These are phyloP conservation scores for Fusarium nelsonii DNA, from an alignment of 2,329 filamentous ascomycete species.

Conservation along the genomic window DNA sequence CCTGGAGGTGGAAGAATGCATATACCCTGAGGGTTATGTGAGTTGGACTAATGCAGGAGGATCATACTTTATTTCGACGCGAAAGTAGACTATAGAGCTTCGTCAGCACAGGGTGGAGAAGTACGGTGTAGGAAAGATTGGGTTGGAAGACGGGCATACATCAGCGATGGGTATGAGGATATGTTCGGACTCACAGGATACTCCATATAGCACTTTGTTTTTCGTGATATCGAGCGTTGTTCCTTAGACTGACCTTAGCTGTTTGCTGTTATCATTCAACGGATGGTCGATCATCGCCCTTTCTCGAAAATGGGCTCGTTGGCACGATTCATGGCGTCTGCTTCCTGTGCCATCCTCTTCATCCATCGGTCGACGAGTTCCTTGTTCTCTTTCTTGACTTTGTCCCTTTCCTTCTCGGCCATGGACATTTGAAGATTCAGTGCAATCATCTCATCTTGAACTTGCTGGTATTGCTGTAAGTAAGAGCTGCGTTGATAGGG, in stretches of 20 bases:
- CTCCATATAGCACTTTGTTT: constrained; percentile 50
- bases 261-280: constrained; percentile 1
- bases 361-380: constrained; percentile 94
- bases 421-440: constrained; percentile 90
- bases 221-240: constrained; percentile 27
- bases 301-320: constrained; percentile 62
- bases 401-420: constrained; percentile 79
- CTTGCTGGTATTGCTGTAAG: constrained; percentile 64
- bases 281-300: constrained; percentile 39
- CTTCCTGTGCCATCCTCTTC: constrained; percentile 86
- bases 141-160: constrained; percentile 33
- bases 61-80: constrained; percentile 88
- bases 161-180: constrained; percentile 40
- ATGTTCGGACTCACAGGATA: constrained; percentile 50
- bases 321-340: constrained; percentile 83
- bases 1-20: constrained; percentile 76
- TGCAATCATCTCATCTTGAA: constrained; percentile 93
- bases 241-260: constrained; percentile 12
- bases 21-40: constrained; percentile 78
- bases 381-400: constrained; percentile 84
- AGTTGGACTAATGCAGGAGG: constrained; percentile 92
- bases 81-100: constrained; percentile 65
- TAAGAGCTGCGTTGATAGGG: background rate
- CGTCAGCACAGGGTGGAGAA: constrained; percentile 48
- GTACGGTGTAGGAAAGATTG: constrained; percentile 36